phyloP scores from a whole-genome alignment of 805 yeast genomes.

The Ogataea henricii region DNA sequence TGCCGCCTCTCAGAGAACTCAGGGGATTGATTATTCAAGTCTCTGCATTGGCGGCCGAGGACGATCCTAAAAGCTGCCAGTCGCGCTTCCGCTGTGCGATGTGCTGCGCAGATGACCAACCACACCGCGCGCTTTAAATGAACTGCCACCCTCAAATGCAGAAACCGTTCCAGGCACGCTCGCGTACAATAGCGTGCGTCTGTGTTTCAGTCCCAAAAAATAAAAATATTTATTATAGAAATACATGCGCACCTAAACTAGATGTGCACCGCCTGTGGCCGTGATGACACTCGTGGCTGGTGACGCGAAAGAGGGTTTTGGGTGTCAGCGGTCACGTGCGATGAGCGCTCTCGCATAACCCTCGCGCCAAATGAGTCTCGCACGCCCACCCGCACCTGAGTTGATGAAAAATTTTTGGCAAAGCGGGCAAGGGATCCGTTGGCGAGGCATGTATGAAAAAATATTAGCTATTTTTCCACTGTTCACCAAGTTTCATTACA shows the following conservation, averaged over 20 bases:
- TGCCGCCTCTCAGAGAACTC: not conserved
- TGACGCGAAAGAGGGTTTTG: not conserved
- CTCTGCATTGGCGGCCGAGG: not conserved
- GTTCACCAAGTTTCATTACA: constrained; percentile 6
- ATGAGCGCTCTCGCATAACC: not conserved
- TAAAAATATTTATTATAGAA: too few relatives aligned
- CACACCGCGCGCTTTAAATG: not conserved
- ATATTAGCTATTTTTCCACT: not conserved
- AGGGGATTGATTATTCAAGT: not conserved
- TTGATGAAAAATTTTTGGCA: constrained; percentile 3
- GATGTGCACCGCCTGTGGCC: too few relatives aligned
- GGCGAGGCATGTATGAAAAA: not conserved
- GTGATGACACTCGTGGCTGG: too few relatives aligned
- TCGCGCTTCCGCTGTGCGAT: not conserved
- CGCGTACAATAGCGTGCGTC: not conserved
- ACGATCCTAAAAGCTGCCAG: not conserved
- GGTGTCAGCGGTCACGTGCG: constrained; percentile 6
- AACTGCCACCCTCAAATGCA: constrained; percentile 2
- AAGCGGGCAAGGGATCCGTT: too few relatives aligned
- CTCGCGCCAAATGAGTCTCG: not conserved
- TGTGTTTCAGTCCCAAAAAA: too few relatives aligned
- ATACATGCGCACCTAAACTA: too few relatives aligned
- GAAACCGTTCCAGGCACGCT: constrained; percentile 8
- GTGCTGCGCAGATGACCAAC: too few relatives aligned
- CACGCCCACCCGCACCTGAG: not conserved